Evolutionary conservation across 257 asterid genomes (phyloP).

Genomic region (Galeopsis tetrahit): DNA sequence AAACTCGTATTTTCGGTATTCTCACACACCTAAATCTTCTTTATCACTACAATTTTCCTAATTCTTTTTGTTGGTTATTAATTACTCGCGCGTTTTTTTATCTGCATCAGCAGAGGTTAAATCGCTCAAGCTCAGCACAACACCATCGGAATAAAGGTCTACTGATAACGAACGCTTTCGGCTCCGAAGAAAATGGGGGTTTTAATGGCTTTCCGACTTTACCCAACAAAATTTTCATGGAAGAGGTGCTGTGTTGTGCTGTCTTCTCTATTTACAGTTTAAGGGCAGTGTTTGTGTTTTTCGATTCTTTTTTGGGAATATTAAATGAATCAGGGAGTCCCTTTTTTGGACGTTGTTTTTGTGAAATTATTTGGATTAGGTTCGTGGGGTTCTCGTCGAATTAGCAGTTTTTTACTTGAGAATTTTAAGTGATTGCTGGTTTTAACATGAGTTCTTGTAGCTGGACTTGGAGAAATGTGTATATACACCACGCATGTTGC

Average conservation of each 20-base stretch:
- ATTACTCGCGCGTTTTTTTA: conserved; percentile 26
- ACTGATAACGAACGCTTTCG: conserved; percentile 50
- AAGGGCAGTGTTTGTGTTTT: background rate
- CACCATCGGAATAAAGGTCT: conserved; percentile 39
- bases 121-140: conserved; percentile 45
- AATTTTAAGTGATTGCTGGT: conserved; percentile 1
- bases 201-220: conserved; percentile 47
- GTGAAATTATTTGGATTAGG: conserved; percentile 22
- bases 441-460: background rate
- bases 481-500: background rate
- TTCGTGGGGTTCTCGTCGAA: conserved; percentile 1
- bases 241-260: conserved; percentile 60
- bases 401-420: background rate
- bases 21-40: conserved; percentile 1
- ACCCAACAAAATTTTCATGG: conserved; percentile 67
- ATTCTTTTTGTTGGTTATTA: conserved; percentile 12
- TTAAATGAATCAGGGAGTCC: background rate
- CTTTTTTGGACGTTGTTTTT: background rate
- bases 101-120: conserved; percentile 50
- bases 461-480: background rate
- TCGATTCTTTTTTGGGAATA: too few species aligned
- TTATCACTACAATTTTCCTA: background rate
- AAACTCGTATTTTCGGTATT: conserved; percentile 53
- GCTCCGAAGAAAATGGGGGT: conserved; percentile 53
- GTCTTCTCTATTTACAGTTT: conserved; percentile 25